These are phyloP conservation scores for Dendryphion nanum DNA, from an alignment of 2,329 filamentous ascomycete genomes.

Conservation along the genomic window DNA sequence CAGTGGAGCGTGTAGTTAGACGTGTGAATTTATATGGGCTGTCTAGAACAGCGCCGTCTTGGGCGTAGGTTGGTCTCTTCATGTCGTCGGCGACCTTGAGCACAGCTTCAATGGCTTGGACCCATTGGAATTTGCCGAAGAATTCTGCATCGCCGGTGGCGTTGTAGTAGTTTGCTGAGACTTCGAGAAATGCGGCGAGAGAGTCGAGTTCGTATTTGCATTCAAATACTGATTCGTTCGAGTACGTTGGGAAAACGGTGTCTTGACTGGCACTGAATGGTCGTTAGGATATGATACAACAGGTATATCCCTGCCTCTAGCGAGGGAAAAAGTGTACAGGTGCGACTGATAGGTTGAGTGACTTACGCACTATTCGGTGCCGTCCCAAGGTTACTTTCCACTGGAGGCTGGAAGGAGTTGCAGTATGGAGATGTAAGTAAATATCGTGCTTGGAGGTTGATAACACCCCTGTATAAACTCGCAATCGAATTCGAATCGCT, in stretches of 20 bases:
- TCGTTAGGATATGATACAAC: no score
- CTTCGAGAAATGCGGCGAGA: conserved; percentile 51
- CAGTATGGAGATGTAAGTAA: conserved; percentile 59
- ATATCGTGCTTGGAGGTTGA: conserved; percentile 70
- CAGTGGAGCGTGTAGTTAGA: conserved; percentile 45
- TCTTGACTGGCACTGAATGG: conserved; percentile 38
- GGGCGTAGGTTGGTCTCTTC: conserved; percentile 49
- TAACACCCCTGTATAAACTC: conserved; percentile 66
- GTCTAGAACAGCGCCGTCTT: conserved; percentile 43
- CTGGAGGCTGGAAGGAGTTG: conserved; percentile 54
- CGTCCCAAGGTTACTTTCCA: conserved; percentile 45
- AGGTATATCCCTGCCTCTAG: no score
- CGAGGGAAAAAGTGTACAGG: no score
- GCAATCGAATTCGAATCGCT: conserved; percentile 59
- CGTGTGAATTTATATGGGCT: conserved; percentile 49
- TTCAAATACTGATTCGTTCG: conserved; percentile 48
- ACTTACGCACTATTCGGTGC: conserved; percentile 31
- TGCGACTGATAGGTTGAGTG: no score
- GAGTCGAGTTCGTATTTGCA: conserved; percentile 57
- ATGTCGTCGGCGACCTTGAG: conserved; percentile 47
- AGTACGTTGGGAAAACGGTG: conserved; percentile 44
- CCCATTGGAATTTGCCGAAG: conserved; percentile 51
- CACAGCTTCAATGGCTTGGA: conserved; percentile 45
- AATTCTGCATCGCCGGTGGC: conserved; percentile 48
- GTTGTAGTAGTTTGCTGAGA: conserved; percentile 51